Evolutionary conservation across 176 grass and related monocot genomes (phyloP).

Genomic region (Oryza brachyantha): DNA sequence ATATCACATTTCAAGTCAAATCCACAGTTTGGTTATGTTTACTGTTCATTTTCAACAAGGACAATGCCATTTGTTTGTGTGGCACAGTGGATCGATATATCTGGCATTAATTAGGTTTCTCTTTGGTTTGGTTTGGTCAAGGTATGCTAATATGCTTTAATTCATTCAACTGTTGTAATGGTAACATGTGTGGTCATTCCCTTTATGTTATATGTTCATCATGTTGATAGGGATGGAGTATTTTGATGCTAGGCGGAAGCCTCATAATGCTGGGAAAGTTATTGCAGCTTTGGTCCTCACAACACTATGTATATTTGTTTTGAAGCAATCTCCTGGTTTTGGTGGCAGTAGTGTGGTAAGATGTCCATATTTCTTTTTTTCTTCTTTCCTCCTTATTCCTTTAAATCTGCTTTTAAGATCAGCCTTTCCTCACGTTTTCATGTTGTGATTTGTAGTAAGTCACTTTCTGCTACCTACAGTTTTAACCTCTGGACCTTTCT

Average conservation of each 20-base stretch:
- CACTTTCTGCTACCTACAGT: slow-evolving; percentile 24
- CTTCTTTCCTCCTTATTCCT: slow-evolving; percentile 26
- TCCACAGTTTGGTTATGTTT: slow-evolving; percentile 3
- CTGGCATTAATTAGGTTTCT: not conserved
- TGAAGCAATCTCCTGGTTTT: slow-evolving; percentile 96
- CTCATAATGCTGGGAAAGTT: slow-evolving; percentile 77
- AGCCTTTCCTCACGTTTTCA: slow-evolving; percentile 6
- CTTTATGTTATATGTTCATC: slow-evolving; percentile 28
- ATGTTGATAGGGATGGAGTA: slow-evolving; percentile 78
- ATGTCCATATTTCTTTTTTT: slow-evolving; percentile 41
- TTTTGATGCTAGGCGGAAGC: slow-evolving; percentile 83
- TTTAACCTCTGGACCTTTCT: not conserved
- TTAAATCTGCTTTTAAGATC: slow-evolving; percentile 6
- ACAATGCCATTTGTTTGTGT: not conserved
- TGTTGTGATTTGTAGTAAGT: slow-evolving; percentile 20
- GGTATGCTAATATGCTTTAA: not conserved
- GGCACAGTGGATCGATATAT: slow-evolving; percentile 7
- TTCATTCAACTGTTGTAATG: slow-evolving; percentile 14
- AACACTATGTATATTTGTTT: slow-evolving; percentile 82
- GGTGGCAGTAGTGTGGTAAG: slow-evolving; percentile 70
- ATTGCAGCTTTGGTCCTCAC: slow-evolving; percentile 56
- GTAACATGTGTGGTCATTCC: slow-evolving; percentile 34
- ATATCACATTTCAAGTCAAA: slow-evolving; percentile 22
- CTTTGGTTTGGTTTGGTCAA: slow-evolving; percentile 9
- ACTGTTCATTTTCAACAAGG: slow-evolving; percentile 15